These are phyloP conservation scores for Elongisporangium senticosum DNA, from an alignment of 352 stramenopile species.

Conservation along the genomic window DNA sequence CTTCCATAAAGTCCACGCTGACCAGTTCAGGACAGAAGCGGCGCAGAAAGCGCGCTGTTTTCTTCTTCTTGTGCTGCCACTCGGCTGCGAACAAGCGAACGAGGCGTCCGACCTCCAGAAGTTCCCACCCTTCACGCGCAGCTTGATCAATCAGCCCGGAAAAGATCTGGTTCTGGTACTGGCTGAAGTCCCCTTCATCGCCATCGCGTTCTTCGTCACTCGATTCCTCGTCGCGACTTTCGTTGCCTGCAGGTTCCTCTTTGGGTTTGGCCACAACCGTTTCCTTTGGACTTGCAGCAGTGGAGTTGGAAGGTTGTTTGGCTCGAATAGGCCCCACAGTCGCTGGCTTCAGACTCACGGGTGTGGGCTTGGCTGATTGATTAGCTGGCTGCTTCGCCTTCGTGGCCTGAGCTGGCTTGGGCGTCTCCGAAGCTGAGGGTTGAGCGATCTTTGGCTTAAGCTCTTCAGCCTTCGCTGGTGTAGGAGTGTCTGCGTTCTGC, in stretches of 20 bases:
- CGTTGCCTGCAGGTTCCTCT: constrained; percentile 9
- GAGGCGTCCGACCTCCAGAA: constrained; percentile 72
- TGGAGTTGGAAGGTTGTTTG: neutral
- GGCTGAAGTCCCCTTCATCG: constrained; percentile 7
- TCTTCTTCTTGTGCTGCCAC: constrained; percentile 47
- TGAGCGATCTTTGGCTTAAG: neutral
- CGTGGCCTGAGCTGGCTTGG: neutral
- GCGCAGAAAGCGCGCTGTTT: constrained; percentile 56
- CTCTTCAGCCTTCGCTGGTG: neutral
- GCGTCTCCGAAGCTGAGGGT: neutral
- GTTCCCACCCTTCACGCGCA: constrained; percentile 66
- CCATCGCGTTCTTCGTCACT: constrained; percentile 13
- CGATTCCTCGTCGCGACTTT: constrained; percentile 2
- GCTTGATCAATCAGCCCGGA: constrained; percentile 73
- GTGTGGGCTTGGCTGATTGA: neutral
- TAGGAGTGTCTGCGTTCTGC: neutral
- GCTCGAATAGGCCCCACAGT: neutral
- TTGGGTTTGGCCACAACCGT: neutral
- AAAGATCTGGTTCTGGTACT: constrained; percentile 35
- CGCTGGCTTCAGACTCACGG: neutral
- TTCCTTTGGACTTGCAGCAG: neutral
- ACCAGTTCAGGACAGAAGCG: constrained; percentile 73
- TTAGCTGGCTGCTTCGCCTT: neutral
- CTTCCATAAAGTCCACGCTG: constrained; percentile 82
- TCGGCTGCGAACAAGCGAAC: constrained; percentile 69